Evolutionary conservation across 2,329 filamentous ascomycete genomes (phyloP).

Genomic region (Alternaria triticina): DNA sequence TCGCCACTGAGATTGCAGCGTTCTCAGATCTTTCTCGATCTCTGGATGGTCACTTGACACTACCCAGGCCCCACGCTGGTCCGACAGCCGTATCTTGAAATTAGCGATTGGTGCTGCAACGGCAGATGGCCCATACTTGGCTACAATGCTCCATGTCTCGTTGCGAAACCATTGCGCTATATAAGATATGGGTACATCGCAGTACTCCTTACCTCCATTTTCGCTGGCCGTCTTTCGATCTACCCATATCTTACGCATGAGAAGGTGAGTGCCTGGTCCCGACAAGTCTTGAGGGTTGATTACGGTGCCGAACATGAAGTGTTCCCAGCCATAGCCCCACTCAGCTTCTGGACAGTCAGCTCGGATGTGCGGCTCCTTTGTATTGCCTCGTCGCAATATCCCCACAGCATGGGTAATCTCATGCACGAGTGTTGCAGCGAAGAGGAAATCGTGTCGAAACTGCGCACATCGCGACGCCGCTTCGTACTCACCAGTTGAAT

Average conservation of each 20-base stretch:
- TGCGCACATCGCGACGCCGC: slow-evolving; percentile 32
- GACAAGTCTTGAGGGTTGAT: slow-evolving; percentile 39
- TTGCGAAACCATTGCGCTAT: slow-evolving; percentile 46
- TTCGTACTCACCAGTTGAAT: slow-evolving; percentile 26
- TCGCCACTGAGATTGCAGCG: slow-evolving; percentile 15
- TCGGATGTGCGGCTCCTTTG: slow-evolving; percentile 35
- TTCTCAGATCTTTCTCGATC: slow-evolving; percentile 19
- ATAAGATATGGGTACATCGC: slow-evolving; percentile 41
- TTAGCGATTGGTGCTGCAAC: slow-evolving; percentile 27
- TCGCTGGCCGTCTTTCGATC: slow-evolving; percentile 11
- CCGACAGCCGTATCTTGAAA: slow-evolving; percentile 32
- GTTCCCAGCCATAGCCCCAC: slow-evolving; percentile 47
- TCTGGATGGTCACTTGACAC: slow-evolving; percentile 21
- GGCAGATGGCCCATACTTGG: slow-evolving; percentile 25
- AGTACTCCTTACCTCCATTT: slow-evolving; percentile 38
- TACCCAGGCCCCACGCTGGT: slow-evolving; percentile 20
- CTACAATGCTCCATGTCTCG: slow-evolving; percentile 39
- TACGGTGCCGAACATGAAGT: slow-evolving; percentile 43
- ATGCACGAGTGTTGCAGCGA: slow-evolving; percentile 41
- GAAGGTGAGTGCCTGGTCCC: slow-evolving; percentile 21
- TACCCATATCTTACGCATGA: slow-evolving; percentile 42
- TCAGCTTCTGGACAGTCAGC: slow-evolving; percentile 36
- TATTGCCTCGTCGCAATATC: slow-evolving; percentile 37
- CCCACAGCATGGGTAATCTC: slow-evolving; percentile 46
- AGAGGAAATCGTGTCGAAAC: slow-evolving; percentile 44